phyloP scores from a whole-genome alignment of 495 filamentous ascomycete species.

The Talaromyces borbonicus region DNA sequence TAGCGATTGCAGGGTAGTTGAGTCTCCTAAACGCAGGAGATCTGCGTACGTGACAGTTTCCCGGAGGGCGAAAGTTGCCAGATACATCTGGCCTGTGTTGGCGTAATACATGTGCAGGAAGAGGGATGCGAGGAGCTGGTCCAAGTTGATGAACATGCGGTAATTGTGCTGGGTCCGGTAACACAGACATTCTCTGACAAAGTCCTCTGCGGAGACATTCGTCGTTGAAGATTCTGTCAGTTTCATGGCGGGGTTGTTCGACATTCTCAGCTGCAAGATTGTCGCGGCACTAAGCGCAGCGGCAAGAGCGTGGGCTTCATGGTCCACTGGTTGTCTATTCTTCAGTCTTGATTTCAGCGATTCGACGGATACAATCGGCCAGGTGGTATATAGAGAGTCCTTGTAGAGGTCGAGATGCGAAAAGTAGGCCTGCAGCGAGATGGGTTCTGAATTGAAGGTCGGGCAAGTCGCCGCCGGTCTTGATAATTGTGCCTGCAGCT shows the following conservation, averaged over 20 bases:
- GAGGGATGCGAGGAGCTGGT: slow-evolving; percentile 9
- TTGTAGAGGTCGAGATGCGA: slow-evolving; percentile 10
- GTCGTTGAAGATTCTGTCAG: neutral
- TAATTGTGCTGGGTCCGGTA: slow-evolving; percentile 9
- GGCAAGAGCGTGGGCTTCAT: slow-evolving; percentile 8
- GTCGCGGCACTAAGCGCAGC: slow-evolving; percentile 14
- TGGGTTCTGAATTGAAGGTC: neutral
- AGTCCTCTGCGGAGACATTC: slow-evolving; percentile 13
- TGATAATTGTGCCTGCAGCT: slow-evolving; percentile 6
- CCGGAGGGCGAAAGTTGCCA: slow-evolving; percentile 12
- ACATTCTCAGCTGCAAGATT: slow-evolving; percentile 10
- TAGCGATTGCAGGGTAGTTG: slow-evolving; percentile 3
- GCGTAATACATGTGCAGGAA: slow-evolving; percentile 16
- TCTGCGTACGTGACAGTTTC: slow-evolving; percentile 13
- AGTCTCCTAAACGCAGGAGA: slow-evolving; percentile 9
- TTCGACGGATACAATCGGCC: slow-evolving; percentile 11
- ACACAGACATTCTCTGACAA: slow-evolving; percentile 11
- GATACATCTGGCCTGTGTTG: slow-evolving; percentile 12
- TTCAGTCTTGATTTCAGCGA: slow-evolving; percentile 9
- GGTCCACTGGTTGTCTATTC: neutral
- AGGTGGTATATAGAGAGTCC: slow-evolving; percentile 9
- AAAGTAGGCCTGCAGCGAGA: slow-evolving; percentile 9
- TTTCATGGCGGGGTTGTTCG: neutral
- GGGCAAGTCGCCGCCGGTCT: neutral
- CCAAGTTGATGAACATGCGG: slow-evolving; percentile 6